Conservation (phyloP, 2,329 filamentous ascomycete genomes). For the Microsporum audouinii region DNA sequence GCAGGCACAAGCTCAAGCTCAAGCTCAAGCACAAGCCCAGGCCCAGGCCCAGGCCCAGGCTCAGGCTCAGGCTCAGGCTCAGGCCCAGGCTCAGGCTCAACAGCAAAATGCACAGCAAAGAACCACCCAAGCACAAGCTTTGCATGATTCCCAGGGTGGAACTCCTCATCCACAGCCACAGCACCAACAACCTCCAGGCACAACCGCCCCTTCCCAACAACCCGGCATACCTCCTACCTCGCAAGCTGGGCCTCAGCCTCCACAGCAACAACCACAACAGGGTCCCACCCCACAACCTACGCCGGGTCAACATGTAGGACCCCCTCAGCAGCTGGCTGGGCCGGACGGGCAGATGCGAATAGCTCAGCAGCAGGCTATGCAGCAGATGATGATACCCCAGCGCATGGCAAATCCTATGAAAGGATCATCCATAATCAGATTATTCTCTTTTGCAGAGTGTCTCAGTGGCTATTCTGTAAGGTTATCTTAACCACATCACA, state of each 20-base stretch:
- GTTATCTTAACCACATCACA: conserved; percentile 10
- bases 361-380: conserved; percentile 27
- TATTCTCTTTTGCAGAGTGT: conserved; percentile 47
- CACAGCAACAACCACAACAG: conserved; percentile 22
- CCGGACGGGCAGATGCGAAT: conserved; percentile 32
- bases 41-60: conserved; percentile 33
- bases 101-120: conserved; percentile 34
- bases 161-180: conserved; percentile 36
- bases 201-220: conserved; percentile 27
- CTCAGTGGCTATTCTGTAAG: conserved; percentile 48
- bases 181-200: conserved; percentile 27
- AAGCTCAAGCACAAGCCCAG: conserved; percentile 33
- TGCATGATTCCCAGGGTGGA: conserved; percentile 32
- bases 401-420: conserved; percentile 26
- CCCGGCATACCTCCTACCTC: conserved; percentile 24
- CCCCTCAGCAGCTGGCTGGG: conserved; percentile 29
- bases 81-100: conserved; percentile 25
- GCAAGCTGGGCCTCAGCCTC: conserved; percentile 21
- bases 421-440: conserved; percentile 39
- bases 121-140: conserved; percentile 32
- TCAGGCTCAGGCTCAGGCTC: conserved; percentile 20
- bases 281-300: conserved; percentile 22
- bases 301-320: conserved; percentile 21
- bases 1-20: conserved; percentile 29
- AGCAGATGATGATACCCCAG: conserved; percentile 31